These are phyloP conservation scores for Leccinum holopus DNA, from an alignment of 1,284 basidiomycete species.

Conservation along the genomic window DNA sequence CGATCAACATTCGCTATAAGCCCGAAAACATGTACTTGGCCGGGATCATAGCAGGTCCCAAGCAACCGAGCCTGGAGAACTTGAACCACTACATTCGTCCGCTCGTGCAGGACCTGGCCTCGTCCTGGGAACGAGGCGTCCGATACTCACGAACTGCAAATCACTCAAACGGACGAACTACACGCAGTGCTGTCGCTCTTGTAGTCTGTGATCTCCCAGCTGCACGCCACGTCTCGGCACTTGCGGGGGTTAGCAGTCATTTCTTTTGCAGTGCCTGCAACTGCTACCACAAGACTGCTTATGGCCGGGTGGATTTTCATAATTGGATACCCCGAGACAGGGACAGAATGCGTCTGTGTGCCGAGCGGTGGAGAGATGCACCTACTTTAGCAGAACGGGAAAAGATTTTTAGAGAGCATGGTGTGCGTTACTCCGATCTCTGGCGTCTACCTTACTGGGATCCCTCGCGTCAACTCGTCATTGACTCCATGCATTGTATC, in stretches of 20 bases:
- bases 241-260: background rate
- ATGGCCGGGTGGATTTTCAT: constrained; percentile 1
- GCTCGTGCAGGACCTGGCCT: background rate
- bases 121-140: background rate
- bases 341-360: background rate
- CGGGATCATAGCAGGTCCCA: background rate
- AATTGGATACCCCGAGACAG: constrained; percentile 13
- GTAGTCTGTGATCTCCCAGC: background rate
- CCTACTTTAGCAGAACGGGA: background rate
- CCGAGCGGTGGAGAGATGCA: constrained; percentile 18
- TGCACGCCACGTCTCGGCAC: background rate
- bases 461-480: constrained; percentile 10
- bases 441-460: constrained; percentile 24
- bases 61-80: background rate
- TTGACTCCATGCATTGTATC: constrained; percentile 23
- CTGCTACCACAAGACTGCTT: background rate
- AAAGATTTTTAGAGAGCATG: constrained; percentile 14
- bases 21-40: background rate
- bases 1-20: background rate
- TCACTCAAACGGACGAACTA: background rate
- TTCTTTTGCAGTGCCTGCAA: background rate
- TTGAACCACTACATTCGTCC: background rate
- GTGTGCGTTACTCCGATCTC: constrained; percentile 14
- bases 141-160: background rate
- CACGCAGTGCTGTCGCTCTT: background rate